Evolutionary conservation across 1,284 basidiomycete genomes (phyloP), one percentile per base, ranked within the genome.

Genomic region (Fomitiporia mediterranea): DNA sequence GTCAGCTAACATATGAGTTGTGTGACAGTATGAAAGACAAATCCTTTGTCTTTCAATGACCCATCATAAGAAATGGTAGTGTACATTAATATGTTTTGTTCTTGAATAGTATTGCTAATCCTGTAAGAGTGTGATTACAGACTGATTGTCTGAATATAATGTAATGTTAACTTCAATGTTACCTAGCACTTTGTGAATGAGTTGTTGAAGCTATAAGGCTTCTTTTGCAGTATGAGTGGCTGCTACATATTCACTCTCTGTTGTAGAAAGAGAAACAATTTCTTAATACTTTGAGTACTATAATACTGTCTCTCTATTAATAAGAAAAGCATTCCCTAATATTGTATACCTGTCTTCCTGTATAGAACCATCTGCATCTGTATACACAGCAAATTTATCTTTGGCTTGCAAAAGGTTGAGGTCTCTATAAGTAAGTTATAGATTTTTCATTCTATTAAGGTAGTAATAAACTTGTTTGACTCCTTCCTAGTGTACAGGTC

Each of bases 41-140:
- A 65, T 51, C 0, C 23, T 9, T 7, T 40, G 30, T n/a, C 47
- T 44, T 9, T 58, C 40, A n/a, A 68, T 62, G 1, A 34, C 0
- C 66, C 63, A 19, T 65, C 46, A 46, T 13, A 59, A 44, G 23
- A 62, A 65, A 53, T 70, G 70, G 51, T 66, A 61, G 1, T 43
- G 47, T 23, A 70, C 61, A 43, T 69, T 64, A 37, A 72, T 70
- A 59, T 73, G 71, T 56, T 71, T 71, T 19, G 65, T 61, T 2
- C 64, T 34, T n/a, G 59, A 61, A 53, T 70, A 69, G 51, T 63
- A 62, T 3, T 49, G 15, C 39, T 67, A 62, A 30, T 68, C 64
- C 15, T 63, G 44, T 7, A 63, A 53, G 2, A 71, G 25, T 7
- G 39, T 34, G 30, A 72, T 64, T 8, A 64, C 61, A 0, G 62